phyloP scores from a whole-genome alignment of 495 filamentous ascomycete species.

The Pyronema domesticum region DNA sequence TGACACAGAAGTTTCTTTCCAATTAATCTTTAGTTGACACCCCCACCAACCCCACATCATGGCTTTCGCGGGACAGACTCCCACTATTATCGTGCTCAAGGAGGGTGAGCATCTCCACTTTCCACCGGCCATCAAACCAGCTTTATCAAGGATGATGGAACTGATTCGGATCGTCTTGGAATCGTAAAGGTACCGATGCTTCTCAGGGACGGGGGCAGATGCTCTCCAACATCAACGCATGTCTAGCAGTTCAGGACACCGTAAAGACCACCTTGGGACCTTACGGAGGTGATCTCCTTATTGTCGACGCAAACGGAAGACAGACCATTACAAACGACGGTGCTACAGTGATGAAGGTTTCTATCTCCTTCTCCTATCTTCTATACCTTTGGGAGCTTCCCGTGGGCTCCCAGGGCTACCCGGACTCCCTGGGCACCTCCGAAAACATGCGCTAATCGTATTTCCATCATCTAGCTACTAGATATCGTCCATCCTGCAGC shows the following conservation, averaged over 20 bases:
- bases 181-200: constrained; percentile 65
- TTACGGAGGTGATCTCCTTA: constrained; percentile 86
- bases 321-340: constrained; percentile 99
- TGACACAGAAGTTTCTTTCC: background rate
- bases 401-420: background rate
- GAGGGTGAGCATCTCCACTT: constrained; percentile 48
- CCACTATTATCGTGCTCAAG: constrained; percentile 95
- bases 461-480: constrained; percentile 45
- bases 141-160: constrained; percentile 6
- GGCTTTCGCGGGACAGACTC: constrained; percentile 96
- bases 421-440: background rate
- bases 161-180: constrained; percentile 8
- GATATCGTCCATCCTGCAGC: constrained; percentile 97
- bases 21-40: background rate
- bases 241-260: constrained; percentile 88
- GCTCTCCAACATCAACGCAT: constrained; percentile 96
- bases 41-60: constrained; percentile 31
- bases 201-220: constrained; percentile 96
- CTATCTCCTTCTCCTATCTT: background rate
- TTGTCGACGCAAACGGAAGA: constrained; percentile 86
- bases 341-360: constrained; percentile 96
- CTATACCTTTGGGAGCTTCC: background rate
- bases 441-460: background rate
- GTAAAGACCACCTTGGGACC: constrained; percentile 92
- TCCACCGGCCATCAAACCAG: constrained; percentile 8